Evolutionary conservation across 306 rosid species (phyloP), one percentile per base, ranked within the genome.

Genomic region (Lablab purpureus): DNA sequence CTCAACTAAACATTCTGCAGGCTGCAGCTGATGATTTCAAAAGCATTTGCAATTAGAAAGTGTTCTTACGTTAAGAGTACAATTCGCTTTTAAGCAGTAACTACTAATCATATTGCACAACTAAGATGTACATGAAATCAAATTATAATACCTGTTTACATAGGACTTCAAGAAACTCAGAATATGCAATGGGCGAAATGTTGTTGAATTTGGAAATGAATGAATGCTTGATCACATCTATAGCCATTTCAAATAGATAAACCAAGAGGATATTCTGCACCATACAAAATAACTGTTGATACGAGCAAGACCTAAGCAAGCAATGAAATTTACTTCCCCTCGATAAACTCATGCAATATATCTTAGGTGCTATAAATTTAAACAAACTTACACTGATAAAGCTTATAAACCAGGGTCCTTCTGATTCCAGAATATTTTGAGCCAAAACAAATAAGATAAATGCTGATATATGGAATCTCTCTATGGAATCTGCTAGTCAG

Each of bases 381-480:
- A 68, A 22, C 23, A 23, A 87, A 83, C 97, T 89, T 90, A 95
- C 99, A 56, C 11, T 82, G 77, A 93, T 82, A 83, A 95, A 95
- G 86, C 91, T 90, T 76, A 87, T 80, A 75, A 95, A 93, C 99
- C 99, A 95, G 81, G 98, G 94, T 66, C 98, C 98, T 89, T 95
- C 99, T 7, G 98, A 97, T 89, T 95, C 99, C 85, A 93, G 90
- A 87, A 95, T 93, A 80, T 95, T 95, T 89, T 95, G 99, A 76
- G 99, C 99, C 85, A 95, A 87, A 77, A 95, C 98, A 12, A 95
- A 95, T 60, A 95, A 83, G 88, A 93, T 80, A 81, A 91, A 95
- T 68, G 98, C 96, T 37, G 95, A 85, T 85, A 93, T 95, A 81
- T 95, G 99, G 89, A 95, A 95, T 87, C 99, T 91, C 87, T 95